phyloP scores from a whole-genome alignment of 352 stramenopile genomes.

The Globisporangium apiculatum region DNA sequence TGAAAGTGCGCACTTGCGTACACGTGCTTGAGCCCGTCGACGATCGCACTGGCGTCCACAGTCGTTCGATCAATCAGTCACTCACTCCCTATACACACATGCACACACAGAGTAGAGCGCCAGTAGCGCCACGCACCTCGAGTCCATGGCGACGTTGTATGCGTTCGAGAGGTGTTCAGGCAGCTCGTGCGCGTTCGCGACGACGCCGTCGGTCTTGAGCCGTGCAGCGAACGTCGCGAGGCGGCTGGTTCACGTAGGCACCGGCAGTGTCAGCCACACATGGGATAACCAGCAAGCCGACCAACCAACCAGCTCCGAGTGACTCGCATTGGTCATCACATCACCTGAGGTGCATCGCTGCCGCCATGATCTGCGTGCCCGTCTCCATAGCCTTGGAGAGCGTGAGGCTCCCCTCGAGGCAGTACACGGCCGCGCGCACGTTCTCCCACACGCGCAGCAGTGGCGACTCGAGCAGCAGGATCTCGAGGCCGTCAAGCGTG shows the following conservation, averaged over 20 bases:
- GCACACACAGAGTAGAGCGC: not conserved
- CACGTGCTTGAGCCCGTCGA: conserved; percentile 48
- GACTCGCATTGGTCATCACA: too few relatives aligned
- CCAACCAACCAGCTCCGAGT: too few relatives aligned
- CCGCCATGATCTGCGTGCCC: conserved; percentile 46
- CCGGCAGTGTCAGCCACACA: not conserved
- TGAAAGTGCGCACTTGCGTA: conserved; percentile 45
- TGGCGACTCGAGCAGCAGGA: conserved; percentile 64
- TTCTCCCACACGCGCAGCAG: conserved; percentile 70
- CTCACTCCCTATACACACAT: not conserved
- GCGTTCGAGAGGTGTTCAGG: conserved; percentile 9
- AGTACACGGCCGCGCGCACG: conserved; percentile 59
- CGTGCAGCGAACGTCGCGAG: conserved; percentile 7
- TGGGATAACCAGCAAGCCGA: too few relatives aligned
- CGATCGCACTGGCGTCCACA: conserved; percentile 26
- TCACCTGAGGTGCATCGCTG: conserved; percentile 32
- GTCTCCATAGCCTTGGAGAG: conserved; percentile 55
- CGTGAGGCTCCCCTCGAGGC: conserved; percentile 55
- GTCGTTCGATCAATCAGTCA: too few relatives aligned
- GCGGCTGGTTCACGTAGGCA: conserved; percentile 16
- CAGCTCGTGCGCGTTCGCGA: conserved; percentile 23
- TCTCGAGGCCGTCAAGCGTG: conserved; percentile 50
- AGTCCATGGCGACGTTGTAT: conserved; percentile 12
- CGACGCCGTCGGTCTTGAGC: conserved; percentile 8
- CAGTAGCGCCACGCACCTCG: conserved; percentile 3